A percentile compares a stretch with the other conserved stretches of the same genome.
Conservation (phyloP, 169 alveolate species). For the Ichthyophthirius multifiliis region DNA sequence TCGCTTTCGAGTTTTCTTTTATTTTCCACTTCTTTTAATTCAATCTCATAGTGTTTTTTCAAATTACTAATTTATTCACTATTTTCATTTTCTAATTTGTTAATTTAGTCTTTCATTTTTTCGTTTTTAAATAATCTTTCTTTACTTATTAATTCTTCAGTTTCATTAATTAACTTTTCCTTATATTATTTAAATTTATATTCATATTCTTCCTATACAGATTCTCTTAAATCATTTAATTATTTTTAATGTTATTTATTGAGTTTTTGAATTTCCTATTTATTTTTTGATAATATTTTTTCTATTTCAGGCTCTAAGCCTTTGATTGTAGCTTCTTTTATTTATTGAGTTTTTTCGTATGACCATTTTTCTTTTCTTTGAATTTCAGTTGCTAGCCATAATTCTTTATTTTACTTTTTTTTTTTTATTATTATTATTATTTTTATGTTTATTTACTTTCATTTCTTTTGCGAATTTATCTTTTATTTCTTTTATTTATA, state of each 20-base stretch:
- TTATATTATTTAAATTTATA: constrained; percentile 53
- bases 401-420: constrained; percentile 30
- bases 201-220: constrained; percentile 67
- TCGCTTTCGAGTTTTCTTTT: constrained; percentile 54
- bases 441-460: constrained; percentile 47
- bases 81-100: constrained; percentile 64
- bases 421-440: neutral
- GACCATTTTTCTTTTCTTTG: constrained; percentile 77
- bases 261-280: constrained; percentile 53
- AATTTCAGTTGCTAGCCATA: constrained; percentile 76
- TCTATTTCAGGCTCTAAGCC: constrained; percentile 81
- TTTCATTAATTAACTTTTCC: constrained; percentile 60
- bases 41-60: constrained; percentile 61
- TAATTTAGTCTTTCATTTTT: constrained; percentile 62
- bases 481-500: constrained; percentile 47
- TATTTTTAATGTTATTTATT: constrained; percentile 61
- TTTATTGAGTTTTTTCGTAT: constrained; percentile 69
- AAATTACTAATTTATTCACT: constrained; percentile 68
- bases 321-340: constrained; percentile 73
- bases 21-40: constrained; percentile 67
- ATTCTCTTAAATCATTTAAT: constrained; percentile 43
- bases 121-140: constrained; percentile 61
- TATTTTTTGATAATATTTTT: constrained; percentile 62
- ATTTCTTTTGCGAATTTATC: constrained; percentile 63
- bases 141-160: constrained; percentile 65